Evolutionary conservation across 768 basidiomycete genomes (phyloP).

Genomic region (Phlebiopsis gigantea): DNA sequence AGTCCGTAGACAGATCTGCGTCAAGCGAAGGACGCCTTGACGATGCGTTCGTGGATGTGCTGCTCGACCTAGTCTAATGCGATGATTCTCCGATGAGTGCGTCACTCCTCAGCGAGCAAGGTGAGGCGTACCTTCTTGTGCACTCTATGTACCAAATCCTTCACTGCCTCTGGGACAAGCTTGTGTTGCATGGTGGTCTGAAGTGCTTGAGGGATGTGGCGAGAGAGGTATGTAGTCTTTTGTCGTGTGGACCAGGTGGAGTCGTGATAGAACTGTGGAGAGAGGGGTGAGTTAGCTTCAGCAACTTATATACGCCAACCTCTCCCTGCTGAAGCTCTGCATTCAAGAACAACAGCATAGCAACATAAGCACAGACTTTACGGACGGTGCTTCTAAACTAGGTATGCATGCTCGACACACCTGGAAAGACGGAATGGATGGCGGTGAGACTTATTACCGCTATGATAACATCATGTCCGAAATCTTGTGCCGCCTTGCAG

Average conservation of each 20-base stretch:
- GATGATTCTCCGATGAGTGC: neutral
- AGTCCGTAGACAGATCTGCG: neutral
- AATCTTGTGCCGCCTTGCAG: neutral
- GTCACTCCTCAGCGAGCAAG: neutral
- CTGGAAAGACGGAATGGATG: neutral
- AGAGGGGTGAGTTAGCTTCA: neutral
- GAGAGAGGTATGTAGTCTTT: neutral
- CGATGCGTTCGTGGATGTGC: neutral
- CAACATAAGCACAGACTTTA: neutral
- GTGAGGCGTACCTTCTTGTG: neutral
- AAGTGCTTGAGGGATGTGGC: neutral
- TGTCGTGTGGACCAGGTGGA: neutral
- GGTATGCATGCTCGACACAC: neutral
- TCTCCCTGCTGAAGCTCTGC: neutral
- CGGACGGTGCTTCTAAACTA: neutral
- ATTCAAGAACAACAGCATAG: neutral
- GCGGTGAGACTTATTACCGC: neutral
- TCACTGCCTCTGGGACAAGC: neutral
- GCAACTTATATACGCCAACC: neutral
- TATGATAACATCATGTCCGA: neutral
- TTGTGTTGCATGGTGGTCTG: neutral
- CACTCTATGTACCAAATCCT: neutral
- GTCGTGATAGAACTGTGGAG: neutral
- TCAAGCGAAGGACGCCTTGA: neutral
- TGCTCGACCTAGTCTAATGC: neutral